phyloP scores from a whole-genome alignment of 2,329 filamentous ascomycete genomes.

The Cryphonectria japonica region DNA sequence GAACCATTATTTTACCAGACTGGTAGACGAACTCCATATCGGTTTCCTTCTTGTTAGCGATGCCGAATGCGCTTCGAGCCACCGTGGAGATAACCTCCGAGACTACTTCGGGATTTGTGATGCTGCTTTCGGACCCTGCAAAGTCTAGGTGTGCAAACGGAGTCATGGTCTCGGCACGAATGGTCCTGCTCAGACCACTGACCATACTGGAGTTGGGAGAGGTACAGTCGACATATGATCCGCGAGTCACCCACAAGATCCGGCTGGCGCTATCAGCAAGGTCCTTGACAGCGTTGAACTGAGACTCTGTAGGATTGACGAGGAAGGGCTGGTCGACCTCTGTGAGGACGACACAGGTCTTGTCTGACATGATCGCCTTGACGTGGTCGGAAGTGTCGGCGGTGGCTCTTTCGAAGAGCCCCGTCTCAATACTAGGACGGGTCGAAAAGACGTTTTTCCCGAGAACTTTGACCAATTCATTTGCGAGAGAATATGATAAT shows the following conservation, averaged over 20 bases:
- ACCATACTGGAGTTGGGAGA: slow-evolving; percentile 45
- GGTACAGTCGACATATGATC: slow-evolving; percentile 21
- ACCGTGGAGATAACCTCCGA: slow-evolving; percentile 36
- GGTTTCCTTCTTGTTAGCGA: slow-evolving; percentile 37
- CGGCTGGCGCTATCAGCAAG: slow-evolving; percentile 18
- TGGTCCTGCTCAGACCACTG: slow-evolving; percentile 48
- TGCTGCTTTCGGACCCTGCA: slow-evolving; percentile 37
- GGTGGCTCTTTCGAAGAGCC: background rate
- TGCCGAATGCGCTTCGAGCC: slow-evolving; percentile 43
- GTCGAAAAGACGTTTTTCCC: background rate
- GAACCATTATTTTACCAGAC: slow-evolving; percentile 44
- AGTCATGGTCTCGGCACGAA: slow-evolving; percentile 51
- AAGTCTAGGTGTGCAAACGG: slow-evolving; percentile 51
- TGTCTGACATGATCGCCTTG: slow-evolving; percentile 15
- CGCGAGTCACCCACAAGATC: slow-evolving; percentile 35
- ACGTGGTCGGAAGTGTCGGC: background rate
- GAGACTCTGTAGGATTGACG: slow-evolving; percentile 30
- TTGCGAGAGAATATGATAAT: background rate
- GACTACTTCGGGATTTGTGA: slow-evolving; percentile 24
- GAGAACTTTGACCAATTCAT: background rate
- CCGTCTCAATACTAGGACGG: background rate
- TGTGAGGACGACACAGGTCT: slow-evolving; percentile 35
- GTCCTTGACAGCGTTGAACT: slow-evolving; percentile 31
- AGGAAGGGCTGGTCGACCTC: slow-evolving; percentile 38
- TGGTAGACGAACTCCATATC: slow-evolving; percentile 51